Evolutionary conservation across 257 asterid species (phyloP), one percentile per base, ranked within the genome.

Genomic region (Rhazya stricta): DNA sequence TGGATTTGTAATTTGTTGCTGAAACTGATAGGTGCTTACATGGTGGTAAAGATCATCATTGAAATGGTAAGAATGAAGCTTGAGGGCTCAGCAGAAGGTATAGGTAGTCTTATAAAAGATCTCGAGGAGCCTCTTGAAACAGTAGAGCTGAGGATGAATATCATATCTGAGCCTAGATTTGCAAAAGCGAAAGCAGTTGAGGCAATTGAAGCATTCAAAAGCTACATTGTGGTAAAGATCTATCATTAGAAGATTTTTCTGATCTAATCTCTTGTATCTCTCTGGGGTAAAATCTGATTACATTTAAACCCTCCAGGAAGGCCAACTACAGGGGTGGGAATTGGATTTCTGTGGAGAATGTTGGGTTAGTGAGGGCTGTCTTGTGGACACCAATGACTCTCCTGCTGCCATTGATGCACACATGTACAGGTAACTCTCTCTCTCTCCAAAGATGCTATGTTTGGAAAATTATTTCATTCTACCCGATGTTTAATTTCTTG

Each of bases 311-410:
- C 5, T 21, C 23, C 84, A 93, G 97, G 79, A 88, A 83, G 96
- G 91, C 70, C 81, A 75, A 65, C 46, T 93, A 68, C 77, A 81
- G 68, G 98, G 98, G 60, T 94, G 94, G 96, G 96, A 90, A 72
- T 62, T 94, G 61, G 97, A 94, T 67, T 82, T 89, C 0, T 94
- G 98, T 75, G 98, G 98, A 75, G 96, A 94, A 65, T 91, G 97
- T 78, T 88, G 94, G 96, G 98, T 94, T 27, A 91, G 94, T 73
- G 98, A 94, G 57, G 98, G 98, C 8, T 94, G 98, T 71, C 97
- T 91, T 13, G 96, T 90, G 46, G 98, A 94, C 83, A 90, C 96
- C 15, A 86, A 85, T 62, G 93, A 91, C 66, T 58, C 83, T 60
- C 97, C 98, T 25, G 81, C 93, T 75, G 85, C 96, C 72, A 77